These are phyloP conservation scores for Nakazawaea populi DNA, from an alignment of 805 yeast species.

Conservation along the genomic window DNA sequence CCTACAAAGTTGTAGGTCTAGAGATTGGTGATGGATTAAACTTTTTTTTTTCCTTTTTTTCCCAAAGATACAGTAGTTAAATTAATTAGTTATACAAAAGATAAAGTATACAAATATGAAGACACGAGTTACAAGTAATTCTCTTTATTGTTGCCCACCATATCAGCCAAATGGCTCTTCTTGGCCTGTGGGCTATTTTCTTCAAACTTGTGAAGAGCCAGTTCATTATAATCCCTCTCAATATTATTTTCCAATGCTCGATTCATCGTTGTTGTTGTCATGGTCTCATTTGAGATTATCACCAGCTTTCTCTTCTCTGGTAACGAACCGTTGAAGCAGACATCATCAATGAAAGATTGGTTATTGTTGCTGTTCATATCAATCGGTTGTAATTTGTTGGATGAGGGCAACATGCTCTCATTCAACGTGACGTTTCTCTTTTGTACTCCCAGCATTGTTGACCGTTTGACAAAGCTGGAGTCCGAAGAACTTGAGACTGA, in stretches of 20 bases:
- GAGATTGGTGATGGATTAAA: too few species aligned
- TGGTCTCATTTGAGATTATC: neutral
- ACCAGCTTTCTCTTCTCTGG: slow-evolving; percentile 3
- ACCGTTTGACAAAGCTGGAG: neutral
- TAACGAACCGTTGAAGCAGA: neutral
- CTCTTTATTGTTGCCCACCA: neutral
- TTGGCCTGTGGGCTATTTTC: neutral
- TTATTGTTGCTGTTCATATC: neutral
- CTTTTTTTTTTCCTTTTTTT: neutral
- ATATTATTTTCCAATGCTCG: neutral
- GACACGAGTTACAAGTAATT: neutral
- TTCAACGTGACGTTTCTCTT: slow-evolving; percentile 7
- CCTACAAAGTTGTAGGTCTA: too few species aligned
- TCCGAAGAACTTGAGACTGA: neutral
- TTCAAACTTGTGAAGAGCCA: neutral
- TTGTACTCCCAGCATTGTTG: neutral
- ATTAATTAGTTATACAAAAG: too few species aligned
- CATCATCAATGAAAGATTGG: neutral
- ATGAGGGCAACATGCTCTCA: slow-evolving; percentile 6
- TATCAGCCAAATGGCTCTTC: neutral
- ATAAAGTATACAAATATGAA: too few species aligned
- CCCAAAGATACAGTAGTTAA: too few species aligned
- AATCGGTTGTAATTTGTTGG: neutral
- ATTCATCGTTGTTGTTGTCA: neutral
- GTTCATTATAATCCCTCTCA: too few species aligned